phyloP scores from a whole-genome alignment of 306 rosid species.

The Gastrolobium bilobum region DNA sequence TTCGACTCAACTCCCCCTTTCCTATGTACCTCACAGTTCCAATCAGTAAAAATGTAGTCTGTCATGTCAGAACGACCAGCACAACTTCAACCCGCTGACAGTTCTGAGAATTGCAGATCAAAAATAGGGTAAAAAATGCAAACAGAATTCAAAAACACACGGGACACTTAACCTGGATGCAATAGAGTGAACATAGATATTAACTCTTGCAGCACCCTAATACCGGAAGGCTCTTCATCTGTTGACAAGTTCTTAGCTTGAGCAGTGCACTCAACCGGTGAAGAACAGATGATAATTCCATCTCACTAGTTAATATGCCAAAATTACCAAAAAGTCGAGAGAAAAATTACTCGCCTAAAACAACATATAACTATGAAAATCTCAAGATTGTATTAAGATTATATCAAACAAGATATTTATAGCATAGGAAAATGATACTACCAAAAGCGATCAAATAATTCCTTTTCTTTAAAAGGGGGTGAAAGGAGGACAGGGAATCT shows the following conservation, averaged over 20 bases:
- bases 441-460: constrained; percentile 32
- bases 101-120: background rate
- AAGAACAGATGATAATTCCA: constrained; percentile 50
- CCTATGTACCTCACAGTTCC: background rate
- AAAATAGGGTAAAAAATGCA: no score
- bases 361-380: constrained; percentile 15
- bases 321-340: constrained; percentile 40
- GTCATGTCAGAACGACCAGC: background rate
- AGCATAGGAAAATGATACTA: constrained; percentile 41
- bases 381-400: constrained; percentile 30
- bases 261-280: constrained; percentile 41
- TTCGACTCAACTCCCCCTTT: background rate
- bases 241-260: constrained; percentile 31
- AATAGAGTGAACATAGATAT: constrained; percentile 20
- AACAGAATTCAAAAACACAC: constrained; percentile 2
- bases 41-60: background rate
- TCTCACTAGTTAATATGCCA: constrained; percentile 41
- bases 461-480: constrained; percentile 40
- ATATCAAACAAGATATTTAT: constrained; percentile 6
- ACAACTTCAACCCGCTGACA: background rate
- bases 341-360: constrained; percentile 12
- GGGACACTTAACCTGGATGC: constrained; percentile 33
- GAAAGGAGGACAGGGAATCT: constrained; percentile 55
- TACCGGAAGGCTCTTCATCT: constrained; percentile 38
- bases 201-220: constrained; percentile 35